Base-by-base conservation (phyloP, 1,284 basidiomycete species). In the Trametes polyzona region DNA sequence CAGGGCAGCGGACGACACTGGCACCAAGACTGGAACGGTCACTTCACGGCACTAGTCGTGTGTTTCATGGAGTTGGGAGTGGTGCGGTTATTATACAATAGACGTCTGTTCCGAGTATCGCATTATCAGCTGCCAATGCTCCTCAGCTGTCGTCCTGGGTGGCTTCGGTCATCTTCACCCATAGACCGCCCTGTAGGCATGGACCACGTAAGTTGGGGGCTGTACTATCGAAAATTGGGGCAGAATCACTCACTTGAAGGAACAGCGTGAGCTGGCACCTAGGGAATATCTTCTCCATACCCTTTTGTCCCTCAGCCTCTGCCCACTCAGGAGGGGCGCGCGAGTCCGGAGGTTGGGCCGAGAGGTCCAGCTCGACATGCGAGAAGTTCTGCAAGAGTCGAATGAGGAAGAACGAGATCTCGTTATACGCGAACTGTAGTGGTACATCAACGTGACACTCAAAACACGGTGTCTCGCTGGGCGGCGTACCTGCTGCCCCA, bases 1-100 rank as follows among this genome's bases (percentile, higher is more conserved):
- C 2, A 64, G 52, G 30, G 62, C 58, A 32, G 69, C 59, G 29
- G 67, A 61, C 42, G 62, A 47, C 23, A 57, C 69, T 73, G 73
- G 88, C 68, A 90, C 89, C 26, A 93, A 81, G 23, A 83, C 81
- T 3, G 89, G 83, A 63, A 88, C 82, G 21, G n/a, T n/a, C n/a
- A n/a, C n/a, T n/a, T n/a, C n/a, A n/a, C n/a, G n/a, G n/a, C n/a
- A n/a, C n/a, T n/a, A n/a, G n/a, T n/a, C n/a, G n/a, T n/a, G n/a
- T n/a, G n/a, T n/a, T n/a, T n/a, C n/a, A n/a, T n/a, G n/a, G n/a
- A n/a, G n/a, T n/a, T n/a, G n/a, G n/a, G 33, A 35, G 33, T n/a
- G 33, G 12, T 12, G 33, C 12, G 33, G n/a, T n/a, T n/a, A 6
- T 14, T 14, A 4, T 35, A 35, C 5, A 35, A 17, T 23, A 23